Percentiles rank a stretch among this genome's conserved stretches.
Conservation (phyloP, 495 filamentous ascomycete genomes). For the Penicillium nucicola region DNA sequence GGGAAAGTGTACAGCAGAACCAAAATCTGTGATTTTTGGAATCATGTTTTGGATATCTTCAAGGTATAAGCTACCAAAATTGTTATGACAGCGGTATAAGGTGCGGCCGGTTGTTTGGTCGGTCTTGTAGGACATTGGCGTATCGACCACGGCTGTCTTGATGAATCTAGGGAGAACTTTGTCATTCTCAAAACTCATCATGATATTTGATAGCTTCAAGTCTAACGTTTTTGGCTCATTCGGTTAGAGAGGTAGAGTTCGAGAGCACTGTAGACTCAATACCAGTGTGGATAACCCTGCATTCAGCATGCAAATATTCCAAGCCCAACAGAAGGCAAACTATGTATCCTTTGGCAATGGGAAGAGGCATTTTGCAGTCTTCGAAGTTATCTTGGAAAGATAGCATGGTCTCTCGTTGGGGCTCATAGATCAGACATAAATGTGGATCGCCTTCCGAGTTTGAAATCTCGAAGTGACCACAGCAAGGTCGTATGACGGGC, state of each 20-base stretch:
- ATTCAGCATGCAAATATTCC: constrained; percentile 39
- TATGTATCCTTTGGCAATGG: constrained; percentile 31
- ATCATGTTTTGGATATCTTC: not conserved
- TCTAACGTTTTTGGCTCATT: constrained; percentile 19
- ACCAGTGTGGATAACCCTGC: constrained; percentile 33
- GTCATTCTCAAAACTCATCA: constrained; percentile 39
- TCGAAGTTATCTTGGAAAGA: constrained; percentile 27
- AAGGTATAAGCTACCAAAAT: constrained; percentile 21
- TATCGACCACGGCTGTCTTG: constrained; percentile 16
- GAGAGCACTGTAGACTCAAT: not conserved
- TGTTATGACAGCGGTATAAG: constrained; percentile 28
- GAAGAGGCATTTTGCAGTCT: constrained; percentile 19
- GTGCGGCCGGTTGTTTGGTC: constrained; percentile 18
- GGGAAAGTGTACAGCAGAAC: constrained; percentile 49
- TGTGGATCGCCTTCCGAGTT: not conserved
- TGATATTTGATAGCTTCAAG: constrained; percentile 42
- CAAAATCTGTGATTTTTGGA: constrained; percentile 69
- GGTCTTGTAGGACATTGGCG: constrained; percentile 34
- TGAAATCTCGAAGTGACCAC: constrained; percentile 2
- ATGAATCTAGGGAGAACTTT: constrained; percentile 34
- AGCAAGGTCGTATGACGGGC: constrained; percentile 14
- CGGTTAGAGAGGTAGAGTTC: not conserved
- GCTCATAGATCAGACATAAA: constrained; percentile 16
- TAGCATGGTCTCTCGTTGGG: constrained; percentile 30
- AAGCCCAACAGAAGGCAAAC: constrained; percentile 29